These are phyloP conservation scores for Takakia lepidozioides DNA, from an alignment of 225 moss, liverwort and hornwort genomes.

Conservation along the genomic window DNA sequence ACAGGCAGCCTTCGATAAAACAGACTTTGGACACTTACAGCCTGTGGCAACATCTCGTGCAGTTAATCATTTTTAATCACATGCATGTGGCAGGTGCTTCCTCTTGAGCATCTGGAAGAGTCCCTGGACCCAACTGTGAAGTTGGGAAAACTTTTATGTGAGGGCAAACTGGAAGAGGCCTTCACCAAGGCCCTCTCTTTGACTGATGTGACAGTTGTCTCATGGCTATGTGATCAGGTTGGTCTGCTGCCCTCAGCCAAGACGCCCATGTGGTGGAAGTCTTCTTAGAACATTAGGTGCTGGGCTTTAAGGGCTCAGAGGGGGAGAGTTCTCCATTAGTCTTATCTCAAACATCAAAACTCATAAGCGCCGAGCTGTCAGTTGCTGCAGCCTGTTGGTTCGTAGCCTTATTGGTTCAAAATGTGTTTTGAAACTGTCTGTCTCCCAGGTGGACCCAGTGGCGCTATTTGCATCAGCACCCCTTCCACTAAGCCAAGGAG, in stretches of 20 bases:
- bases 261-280: background rate
- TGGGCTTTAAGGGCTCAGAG: background rate
- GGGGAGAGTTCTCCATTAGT: background rate
- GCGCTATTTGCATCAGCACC: conserved; percentile 54
- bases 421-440: conserved; percentile 2
- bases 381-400: no score
- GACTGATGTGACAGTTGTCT: conserved; percentile 81
- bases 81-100: conserved; percentile 52
- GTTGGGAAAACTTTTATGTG: conserved; percentile 74
- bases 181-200: conserved; percentile 94
- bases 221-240: conserved; percentile 98
- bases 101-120: conserved; percentile 77
- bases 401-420: background rate
- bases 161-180: conserved; percentile 86
- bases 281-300: background rate
- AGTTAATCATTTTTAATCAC: conserved; percentile 1
- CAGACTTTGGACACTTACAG: background rate
- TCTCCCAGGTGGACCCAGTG: conserved; percentile 66
- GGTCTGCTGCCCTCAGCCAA: no score
- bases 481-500: conserved; percentile 77
- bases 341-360: no score
- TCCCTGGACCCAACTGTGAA: conserved; percentile 91
- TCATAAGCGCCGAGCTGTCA: no score
- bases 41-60: background rate
- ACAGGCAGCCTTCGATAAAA: background rate